phyloP scores from a whole-genome alignment of 163 green algal genomes.

The Scenedesmus sp. region DNA sequence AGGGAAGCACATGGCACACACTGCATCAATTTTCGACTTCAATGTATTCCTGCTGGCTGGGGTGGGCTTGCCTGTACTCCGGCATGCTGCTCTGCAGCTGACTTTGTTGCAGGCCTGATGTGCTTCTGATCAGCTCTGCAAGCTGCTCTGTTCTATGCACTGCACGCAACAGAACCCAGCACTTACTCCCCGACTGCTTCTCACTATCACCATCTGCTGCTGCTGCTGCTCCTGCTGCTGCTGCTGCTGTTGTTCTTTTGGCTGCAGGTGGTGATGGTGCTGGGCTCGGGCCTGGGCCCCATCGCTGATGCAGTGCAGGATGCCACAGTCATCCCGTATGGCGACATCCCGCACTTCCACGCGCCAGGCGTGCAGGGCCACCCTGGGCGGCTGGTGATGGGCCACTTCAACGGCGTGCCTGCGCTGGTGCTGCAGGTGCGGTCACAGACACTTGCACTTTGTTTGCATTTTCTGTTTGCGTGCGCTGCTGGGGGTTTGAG shows the following conservation, averaged over 20 bases:
- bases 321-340: conserved; percentile 31
- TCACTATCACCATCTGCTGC: not conserved
- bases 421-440: conserved; percentile 49
- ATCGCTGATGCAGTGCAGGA: conserved; percentile 53
- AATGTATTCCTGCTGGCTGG: too few species aligned
- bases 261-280: conserved; percentile 46
- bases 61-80: too few species aligned
- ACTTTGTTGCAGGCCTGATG: too few species aligned
- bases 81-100: too few species aligned
- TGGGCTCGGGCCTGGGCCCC: conserved; percentile 51
- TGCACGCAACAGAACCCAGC: too few species aligned
- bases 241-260: not conserved
- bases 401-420: conserved; percentile 40
- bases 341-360: conserved; percentile 57
- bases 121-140: too few species aligned
- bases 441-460: not conserved
- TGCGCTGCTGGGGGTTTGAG: too few species aligned
- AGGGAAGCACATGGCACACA: too few species aligned
- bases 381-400: conserved; percentile 47
- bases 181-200: not conserved
- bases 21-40: too few species aligned
- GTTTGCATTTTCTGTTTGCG: not conserved
- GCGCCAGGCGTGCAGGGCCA: conserved; percentile 51
- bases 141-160: too few species aligned
- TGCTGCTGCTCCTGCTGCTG: not conserved